phyloP scores from a whole-genome alignment of 306 rosid genomes.

The Citrullus mucosospermus region DNA sequence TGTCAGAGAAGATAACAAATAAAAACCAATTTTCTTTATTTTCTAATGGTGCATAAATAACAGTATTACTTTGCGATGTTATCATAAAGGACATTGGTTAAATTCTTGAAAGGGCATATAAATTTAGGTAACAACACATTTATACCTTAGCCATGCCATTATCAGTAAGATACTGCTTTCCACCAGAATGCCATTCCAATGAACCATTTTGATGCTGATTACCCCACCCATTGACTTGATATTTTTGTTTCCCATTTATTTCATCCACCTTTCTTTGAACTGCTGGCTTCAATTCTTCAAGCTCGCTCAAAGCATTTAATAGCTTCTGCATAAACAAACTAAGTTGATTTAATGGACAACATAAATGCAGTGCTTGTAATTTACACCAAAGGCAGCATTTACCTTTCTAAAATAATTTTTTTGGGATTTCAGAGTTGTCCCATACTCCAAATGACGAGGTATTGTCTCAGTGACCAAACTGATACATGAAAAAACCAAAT shows the following conservation, averaged over 20 bases:
- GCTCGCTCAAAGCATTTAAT: conserved; percentile 55
- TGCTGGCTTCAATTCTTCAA: conserved; percentile 73
- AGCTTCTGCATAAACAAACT: conserved; percentile 31
- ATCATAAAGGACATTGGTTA: not conserved
- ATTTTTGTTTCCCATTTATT: conserved; percentile 29
- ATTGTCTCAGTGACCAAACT: conserved; percentile 86
- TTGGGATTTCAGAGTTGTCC: conserved; percentile 36
- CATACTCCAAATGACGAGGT: conserved; percentile 69
- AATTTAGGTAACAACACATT: not conserved
- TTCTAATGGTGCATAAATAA: conserved; percentile 8
- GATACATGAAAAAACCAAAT: conserved; percentile 19
- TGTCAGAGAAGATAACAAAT: conserved; percentile 22
- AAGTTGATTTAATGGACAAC: not conserved
- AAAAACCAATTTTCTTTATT: conserved; percentile 1
- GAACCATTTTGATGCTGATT: conserved; percentile 33
- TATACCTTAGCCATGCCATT: conserved; percentile 43
- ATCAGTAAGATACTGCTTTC: conserved; percentile 23
- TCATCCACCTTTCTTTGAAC: conserved; percentile 68
- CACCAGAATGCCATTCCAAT: conserved; percentile 25
- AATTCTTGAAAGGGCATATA: not conserved
- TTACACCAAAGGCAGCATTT: conserved; percentile 4
- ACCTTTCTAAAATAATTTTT: conserved; percentile 62
- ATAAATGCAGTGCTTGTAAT: not conserved
- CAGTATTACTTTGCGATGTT: not conserved
- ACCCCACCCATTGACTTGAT: conserved; percentile 35